Base-by-base conservation (phyloP, 2,329 filamentous ascomycete genomes). In the Coniochaeta sp. region DNA sequence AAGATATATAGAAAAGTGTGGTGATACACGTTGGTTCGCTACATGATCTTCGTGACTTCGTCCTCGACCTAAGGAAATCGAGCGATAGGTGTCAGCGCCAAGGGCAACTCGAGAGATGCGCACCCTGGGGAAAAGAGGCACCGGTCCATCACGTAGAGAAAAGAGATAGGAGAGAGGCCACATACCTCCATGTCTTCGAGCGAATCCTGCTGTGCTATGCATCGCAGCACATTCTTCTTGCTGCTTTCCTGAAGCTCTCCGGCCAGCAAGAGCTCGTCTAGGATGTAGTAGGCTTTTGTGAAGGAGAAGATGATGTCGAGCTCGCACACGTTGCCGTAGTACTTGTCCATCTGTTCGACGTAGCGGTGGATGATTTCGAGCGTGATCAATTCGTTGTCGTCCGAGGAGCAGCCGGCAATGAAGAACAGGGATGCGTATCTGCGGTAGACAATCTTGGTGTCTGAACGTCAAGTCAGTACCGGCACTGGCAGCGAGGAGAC, bases 261-360 rank as follows among this genome's bases (percentile, higher is more conserved):
- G 6, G 95, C 95, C 67, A 99, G 82, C 66, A 99, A 81, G 63
- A 99, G 84, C 78, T 99, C 95, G 73, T 99, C 95, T 55, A 99
- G 86, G 67, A 99, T 99, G 77, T 98, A 99, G 77, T 99, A 99
- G 62, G 95, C 95, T 77, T 99, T 99, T 69, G 96, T 96, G 76
- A 99, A 99, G 74, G 96, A 98, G 85, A 99, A 99, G 75, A 99
- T 99, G 77, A 98, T 97, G 75, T 98, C 93, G 65, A 99, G 85
- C 79, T 99, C 95, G 87, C 95, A 99, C 62, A 99, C 95, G 75
- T 99, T 99, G 76, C 95, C 95, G 76, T 98, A 99, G 81, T 99
- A 99, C 76, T 99, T 99, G 83, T 99, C 95, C 95, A 99, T 99
- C 79, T 99, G 95, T 77, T 99, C 95, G 72, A 99, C 95, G 74